Evolutionary conservation across 345 rosid genomes (phyloP).

Genomic region (Ricinus communis): DNA sequence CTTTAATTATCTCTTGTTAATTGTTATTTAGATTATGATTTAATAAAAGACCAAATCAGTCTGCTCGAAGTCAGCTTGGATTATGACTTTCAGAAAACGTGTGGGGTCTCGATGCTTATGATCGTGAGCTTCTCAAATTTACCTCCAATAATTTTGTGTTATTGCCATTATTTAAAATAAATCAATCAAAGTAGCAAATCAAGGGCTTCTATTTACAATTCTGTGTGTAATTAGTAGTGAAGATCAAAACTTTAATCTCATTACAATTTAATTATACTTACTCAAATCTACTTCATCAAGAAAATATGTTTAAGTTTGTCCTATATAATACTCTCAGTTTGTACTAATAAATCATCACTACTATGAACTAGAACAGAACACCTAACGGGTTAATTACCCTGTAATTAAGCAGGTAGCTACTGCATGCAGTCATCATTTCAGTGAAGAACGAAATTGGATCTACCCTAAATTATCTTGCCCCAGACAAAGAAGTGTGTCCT

Average conservation of each 20-base stretch:
- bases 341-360: no score
- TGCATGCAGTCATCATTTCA: neutral
- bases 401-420: neutral
- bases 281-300: no score
- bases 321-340: no score
- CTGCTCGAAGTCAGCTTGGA: slow-evolving; percentile 24
- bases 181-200: neutral
- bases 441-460: neutral
- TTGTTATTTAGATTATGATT: neutral
- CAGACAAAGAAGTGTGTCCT: no score
- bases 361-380: no score
- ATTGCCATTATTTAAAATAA: neutral
- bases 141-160: neutral
- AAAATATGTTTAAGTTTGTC: no score
- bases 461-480: no score
- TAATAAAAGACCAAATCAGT: neutral
- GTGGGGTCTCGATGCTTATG: slow-evolving; percentile 13
- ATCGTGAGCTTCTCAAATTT: neutral
- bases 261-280: no score
- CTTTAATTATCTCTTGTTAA: neutral
- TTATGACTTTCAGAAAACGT: slow-evolving; percentile 13
- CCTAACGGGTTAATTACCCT: neutral
- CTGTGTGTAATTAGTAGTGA: no score
- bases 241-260: no score
- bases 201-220: neutral